These are phyloP conservation scores for Phytophthora lateralis DNA, from an alignment of 352 stramenopile genomes.

Conservation along the genomic window DNA sequence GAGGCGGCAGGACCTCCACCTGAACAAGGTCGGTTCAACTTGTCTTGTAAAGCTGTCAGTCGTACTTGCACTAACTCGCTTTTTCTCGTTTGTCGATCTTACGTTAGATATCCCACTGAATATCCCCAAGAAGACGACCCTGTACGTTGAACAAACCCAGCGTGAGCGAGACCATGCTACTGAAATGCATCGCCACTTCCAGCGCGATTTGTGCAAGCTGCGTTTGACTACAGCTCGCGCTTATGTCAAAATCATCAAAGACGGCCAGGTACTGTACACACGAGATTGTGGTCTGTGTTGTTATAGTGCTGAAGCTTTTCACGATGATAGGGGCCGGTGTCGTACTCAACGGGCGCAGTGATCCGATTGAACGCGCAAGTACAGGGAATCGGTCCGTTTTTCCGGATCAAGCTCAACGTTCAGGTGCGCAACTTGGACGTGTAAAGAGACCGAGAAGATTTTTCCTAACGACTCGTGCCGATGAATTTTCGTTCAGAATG, in stretches of 20 bases:
- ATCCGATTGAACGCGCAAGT: conserved; percentile 87
- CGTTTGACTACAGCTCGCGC: conserved; percentile 84
- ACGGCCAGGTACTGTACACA: conserved; percentile 62
- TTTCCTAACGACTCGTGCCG: background rate
- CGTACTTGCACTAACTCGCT: background rate
- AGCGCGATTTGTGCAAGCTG: conserved; percentile 90
- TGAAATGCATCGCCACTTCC: conserved; percentile 93
- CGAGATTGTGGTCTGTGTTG: background rate
- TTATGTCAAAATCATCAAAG: conserved; percentile 92
- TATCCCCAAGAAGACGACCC: conserved; percentile 94
- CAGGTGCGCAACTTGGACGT: conserved; percentile 40
- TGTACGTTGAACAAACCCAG: conserved; percentile 94
- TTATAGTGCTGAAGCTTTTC: background rate
- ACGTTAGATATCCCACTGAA: conserved; percentile 88
- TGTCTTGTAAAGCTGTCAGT: background rate
- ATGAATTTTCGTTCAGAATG: conserved; percentile 45
- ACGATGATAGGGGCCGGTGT: conserved; percentile 58
- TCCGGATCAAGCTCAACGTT: conserved; percentile 85
- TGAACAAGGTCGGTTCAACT: conserved; percentile 67
- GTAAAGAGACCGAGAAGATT: background rate
- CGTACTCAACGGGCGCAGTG: conserved; percentile 66
- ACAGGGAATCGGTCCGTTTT: conserved; percentile 78
- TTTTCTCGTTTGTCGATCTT: background rate
- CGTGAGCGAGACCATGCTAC: conserved; percentile 88
- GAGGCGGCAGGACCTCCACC: conserved; percentile 76